These are phyloP conservation scores for Cystobasidium onofrii DNA, from an alignment of 768 basidiomycete species.

Conservation along the genomic window DNA sequence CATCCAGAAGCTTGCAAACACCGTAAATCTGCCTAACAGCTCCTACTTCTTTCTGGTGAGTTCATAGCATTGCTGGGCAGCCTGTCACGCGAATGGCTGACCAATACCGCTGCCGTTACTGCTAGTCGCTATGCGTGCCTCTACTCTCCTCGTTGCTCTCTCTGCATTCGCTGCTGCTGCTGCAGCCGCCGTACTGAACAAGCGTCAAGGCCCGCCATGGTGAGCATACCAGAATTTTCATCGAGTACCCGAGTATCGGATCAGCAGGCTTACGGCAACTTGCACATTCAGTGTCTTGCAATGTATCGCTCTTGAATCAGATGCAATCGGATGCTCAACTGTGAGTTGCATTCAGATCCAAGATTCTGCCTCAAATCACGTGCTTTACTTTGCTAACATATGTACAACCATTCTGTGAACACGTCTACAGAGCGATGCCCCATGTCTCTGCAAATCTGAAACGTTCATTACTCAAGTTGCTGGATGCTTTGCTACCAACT, in stretches of 20 bases:
- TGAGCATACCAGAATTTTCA: background rate
- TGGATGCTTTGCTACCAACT: slow-evolving; percentile 9
- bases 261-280: no score
- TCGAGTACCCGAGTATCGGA: no score
- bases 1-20: background rate
- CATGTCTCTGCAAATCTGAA: slow-evolving; percentile 19
- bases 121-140: slow-evolving; percentile 4
- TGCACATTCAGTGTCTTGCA: background rate
- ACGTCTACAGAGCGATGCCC: slow-evolving; percentile 8
- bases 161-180: background rate
- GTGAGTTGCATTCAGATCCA: background rate
- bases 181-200: background rate
- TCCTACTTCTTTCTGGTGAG: background rate
- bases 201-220: slow-evolving; percentile 9
- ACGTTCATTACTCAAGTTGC: slow-evolving; percentile 21
- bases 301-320: background rate
- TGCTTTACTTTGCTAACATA: no score
- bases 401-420: background rate
- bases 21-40: background rate
- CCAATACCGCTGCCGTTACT: no score
- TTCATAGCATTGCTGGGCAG: no score
- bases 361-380: no score
- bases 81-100: no score
- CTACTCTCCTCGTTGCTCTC: background rate
- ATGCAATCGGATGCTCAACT: background rate